These are phyloP conservation scores for Prunus dulcis DNA, from an alignment of 306 rosid genomes.

Conservation along the genomic window DNA sequence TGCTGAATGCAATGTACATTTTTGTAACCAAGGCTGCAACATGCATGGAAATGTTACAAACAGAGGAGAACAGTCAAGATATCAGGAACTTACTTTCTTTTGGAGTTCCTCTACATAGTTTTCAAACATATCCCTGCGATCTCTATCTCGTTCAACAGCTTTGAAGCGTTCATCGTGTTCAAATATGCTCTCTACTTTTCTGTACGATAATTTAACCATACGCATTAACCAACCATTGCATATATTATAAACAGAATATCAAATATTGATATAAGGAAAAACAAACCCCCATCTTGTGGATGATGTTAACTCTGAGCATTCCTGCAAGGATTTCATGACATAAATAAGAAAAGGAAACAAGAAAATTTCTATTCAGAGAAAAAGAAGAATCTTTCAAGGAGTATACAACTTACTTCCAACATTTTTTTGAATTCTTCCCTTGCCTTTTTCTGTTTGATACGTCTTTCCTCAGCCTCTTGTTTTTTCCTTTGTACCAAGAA, in stretches of 20 bases:
- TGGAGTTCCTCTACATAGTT: slow-evolving; percentile 66
- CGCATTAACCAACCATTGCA: not conserved
- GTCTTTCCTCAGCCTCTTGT: slow-evolving; percentile 79
- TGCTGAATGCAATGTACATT: not conserved
- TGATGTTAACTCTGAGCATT: slow-evolving; percentile 68
- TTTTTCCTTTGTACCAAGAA: slow-evolving; percentile 73
- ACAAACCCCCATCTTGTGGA: slow-evolving; percentile 84
- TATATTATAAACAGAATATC: not conserved
- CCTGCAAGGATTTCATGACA: slow-evolving; percentile 50
- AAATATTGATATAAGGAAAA: slow-evolving; percentile 16
- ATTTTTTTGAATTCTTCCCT: slow-evolving; percentile 83
- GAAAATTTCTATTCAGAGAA: slow-evolving; percentile 6
- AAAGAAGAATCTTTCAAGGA: slow-evolving; percentile 14
- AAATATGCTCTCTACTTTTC: slow-evolving; percentile 70
- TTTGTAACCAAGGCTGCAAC: not conserved
- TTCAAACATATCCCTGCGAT: slow-evolving; percentile 78
- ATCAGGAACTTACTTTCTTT: slow-evolving; percentile 51
- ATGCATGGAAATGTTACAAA: slow-evolving; percentile 9
- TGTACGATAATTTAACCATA: slow-evolving; percentile 32
- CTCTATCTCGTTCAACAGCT: slow-evolving; percentile 88
- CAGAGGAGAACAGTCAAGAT: slow-evolving; percentile 16
- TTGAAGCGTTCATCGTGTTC: slow-evolving; percentile 85
- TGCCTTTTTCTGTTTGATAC: slow-evolving; percentile 70
- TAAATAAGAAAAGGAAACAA: slow-evolving; percentile 19
- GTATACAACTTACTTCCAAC: slow-evolving; percentile 72